Evolutionary conservation across 2,329 filamentous ascomycete species (phyloP).

Genomic region (Botrytis fabae): DNA sequence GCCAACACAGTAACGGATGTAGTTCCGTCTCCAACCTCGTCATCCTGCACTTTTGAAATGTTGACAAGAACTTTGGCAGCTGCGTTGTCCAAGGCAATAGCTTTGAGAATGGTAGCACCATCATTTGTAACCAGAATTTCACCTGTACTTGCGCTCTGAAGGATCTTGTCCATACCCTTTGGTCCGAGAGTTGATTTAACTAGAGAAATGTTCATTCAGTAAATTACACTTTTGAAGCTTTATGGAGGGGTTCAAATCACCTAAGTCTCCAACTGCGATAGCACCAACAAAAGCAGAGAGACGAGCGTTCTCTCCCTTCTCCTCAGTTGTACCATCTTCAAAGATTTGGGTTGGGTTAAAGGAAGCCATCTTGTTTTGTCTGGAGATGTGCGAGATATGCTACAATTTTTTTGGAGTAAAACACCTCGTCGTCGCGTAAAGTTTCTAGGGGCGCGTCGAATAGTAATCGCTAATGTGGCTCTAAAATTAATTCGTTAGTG

Average conservation of each 20-base stretch:
- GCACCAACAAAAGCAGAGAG: constrained; percentile 97
- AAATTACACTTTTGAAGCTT: constrained; percentile 18
- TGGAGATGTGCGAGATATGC: constrained; percentile 22
- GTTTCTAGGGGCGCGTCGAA: constrained; percentile 20
- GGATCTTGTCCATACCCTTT: constrained; percentile 82
- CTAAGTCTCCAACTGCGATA: constrained; percentile 90
- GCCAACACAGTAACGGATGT: constrained; percentile 97
- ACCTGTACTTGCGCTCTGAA: constrained; percentile 82
- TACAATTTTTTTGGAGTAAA: constrained; percentile 25
- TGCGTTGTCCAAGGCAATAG: constrained; percentile 96
- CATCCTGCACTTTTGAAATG: constrained; percentile 98
- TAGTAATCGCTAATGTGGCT: constrained; percentile 25
- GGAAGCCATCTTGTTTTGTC: constrained; percentile 45
- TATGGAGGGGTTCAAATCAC: constrained; percentile 24
- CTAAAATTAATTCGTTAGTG: constrained; percentile 21
- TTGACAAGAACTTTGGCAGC: constrained; percentile 98
- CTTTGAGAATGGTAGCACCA: constrained; percentile 96
- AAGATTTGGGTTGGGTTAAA: constrained; percentile 97
- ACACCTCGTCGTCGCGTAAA: constrained; percentile 25
- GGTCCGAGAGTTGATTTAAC: constrained; percentile 97
- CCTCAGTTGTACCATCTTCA: constrained; percentile 92
- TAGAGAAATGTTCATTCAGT: constrained; percentile 24
- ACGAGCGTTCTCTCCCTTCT: constrained; percentile 99
- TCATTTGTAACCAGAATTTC: constrained; percentile 99
- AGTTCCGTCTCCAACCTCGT: constrained; percentile 96